Conservation (phyloP, 352 stramenopile species). For the Phytophthora brassicae region DNA sequence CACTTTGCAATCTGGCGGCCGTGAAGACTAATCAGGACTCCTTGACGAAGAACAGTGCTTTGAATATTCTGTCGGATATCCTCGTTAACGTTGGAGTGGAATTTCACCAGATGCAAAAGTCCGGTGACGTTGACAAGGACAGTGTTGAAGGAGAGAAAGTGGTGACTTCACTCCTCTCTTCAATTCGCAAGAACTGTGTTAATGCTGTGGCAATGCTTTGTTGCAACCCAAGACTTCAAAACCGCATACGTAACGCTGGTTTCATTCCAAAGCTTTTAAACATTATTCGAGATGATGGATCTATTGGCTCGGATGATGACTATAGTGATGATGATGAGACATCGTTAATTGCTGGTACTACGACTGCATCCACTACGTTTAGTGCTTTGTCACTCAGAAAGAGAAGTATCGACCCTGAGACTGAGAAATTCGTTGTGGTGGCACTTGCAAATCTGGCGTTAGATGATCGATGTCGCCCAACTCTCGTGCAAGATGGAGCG, state of each 20-base stretch:
- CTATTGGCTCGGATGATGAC: conserved; percentile 16
- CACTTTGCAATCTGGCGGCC: conserved; percentile 62
- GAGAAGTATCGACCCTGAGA: conserved; percentile 49
- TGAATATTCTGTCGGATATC: conserved; percentile 53
- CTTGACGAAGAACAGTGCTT: conserved; percentile 58
- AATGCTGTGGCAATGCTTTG: conserved; percentile 68
- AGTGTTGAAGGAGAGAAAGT: conserved; percentile 19
- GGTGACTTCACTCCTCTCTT: conserved; percentile 24
- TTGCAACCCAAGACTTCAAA: conserved; percentile 72
- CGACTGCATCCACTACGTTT: background rate
- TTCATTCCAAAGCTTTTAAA: conserved; percentile 60
- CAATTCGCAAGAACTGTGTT: conserved; percentile 64
- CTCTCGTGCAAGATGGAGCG: conserved; percentile 63
- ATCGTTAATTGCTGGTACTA: background rate
- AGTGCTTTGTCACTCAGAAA: background rate
- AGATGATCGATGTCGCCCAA: conserved; percentile 67
- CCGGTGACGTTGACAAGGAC: conserved; percentile 15
- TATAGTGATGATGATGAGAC: conserved; percentile 31
- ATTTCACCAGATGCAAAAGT: conserved; percentile 24
- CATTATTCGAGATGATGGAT: conserved; percentile 32
- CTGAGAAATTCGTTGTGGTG: conserved; percentile 66
- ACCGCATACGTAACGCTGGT: conserved; percentile 48
- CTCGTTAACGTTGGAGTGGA: conserved; percentile 32
- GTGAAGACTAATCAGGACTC: conserved; percentile 64
- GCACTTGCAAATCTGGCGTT: conserved; percentile 70